Evolutionary conservation across 352 stramenopile species (phyloP).

Genomic region (Globisporangium uncinulatum): DNA sequence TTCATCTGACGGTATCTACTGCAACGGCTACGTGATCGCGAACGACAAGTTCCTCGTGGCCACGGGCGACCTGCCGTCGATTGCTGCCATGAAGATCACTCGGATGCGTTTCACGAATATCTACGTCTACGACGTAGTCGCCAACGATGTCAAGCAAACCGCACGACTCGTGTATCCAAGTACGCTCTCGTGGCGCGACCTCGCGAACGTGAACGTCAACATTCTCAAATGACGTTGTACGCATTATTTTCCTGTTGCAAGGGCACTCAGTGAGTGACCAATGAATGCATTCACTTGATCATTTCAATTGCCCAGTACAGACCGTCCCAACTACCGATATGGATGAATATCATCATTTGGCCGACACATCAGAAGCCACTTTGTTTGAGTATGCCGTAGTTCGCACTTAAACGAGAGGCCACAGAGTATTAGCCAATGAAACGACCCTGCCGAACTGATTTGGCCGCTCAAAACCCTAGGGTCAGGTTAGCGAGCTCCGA

Average conservation of each 20-base stretch:
- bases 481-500: neutral
- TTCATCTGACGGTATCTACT: constrained; percentile 43
- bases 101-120: neutral
- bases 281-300: too few relatives aligned
- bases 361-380: too few relatives aligned
- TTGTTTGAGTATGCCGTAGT: too few relatives aligned
- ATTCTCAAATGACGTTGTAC: neutral
- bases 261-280: too few relatives aligned
- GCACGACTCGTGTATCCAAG: neutral
- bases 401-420: too few relatives aligned
- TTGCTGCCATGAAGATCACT: neutral
- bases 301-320: too few relatives aligned
- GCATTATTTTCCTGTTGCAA: neutral
- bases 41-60: constrained; percentile 5
- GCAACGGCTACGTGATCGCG: constrained; percentile 41
- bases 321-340: too few relatives aligned
- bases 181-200: neutral
- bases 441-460: neutral
- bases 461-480: neutral
- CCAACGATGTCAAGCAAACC: constrained; percentile 1
- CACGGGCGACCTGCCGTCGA: neutral
- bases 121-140: neutral
- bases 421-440: neutral
- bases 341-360: too few relatives aligned
- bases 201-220: neutral